Percentiles rank a stretch among this genome's conserved stretches.
phyloP scores from a whole-genome alignment of 106 monocot genomes.

The Ottelia alismoides region DNA sequence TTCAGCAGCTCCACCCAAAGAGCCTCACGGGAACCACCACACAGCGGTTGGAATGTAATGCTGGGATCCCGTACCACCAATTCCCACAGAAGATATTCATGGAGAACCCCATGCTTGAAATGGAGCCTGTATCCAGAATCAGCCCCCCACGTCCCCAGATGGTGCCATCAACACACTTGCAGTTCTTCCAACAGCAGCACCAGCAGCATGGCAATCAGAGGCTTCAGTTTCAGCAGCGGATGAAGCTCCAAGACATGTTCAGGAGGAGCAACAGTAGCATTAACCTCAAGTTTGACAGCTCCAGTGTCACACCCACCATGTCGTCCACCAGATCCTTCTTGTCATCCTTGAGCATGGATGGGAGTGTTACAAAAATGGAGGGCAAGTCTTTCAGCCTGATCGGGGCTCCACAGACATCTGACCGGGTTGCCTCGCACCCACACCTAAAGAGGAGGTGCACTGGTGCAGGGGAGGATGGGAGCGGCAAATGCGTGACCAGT shows the following conservation, averaged over 20 bases:
- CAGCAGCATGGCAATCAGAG: neutral
- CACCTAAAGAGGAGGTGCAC: conserved; percentile 28
- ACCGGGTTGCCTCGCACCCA: conserved; percentile 7
- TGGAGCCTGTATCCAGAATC: neutral
- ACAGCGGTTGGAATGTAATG: too few species aligned
- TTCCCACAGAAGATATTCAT: conserved; percentile 11
- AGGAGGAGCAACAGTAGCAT: conserved; percentile 14
- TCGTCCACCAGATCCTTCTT: conserved; percentile 33
- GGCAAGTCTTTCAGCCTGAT: conserved; percentile 29
- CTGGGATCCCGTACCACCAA: too few species aligned
- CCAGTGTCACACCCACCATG: conserved; percentile 20
- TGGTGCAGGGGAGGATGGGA: conserved; percentile 36
- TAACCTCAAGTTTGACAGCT: conserved; percentile 29
- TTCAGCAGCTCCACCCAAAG: conserved; percentile 18
- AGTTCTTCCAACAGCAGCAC: conserved; percentile 1
- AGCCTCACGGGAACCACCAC: too few species aligned
- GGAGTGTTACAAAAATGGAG: conserved; percentile 27
- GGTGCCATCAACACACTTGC: neutral
- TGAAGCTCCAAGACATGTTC: conserved; percentile 16
- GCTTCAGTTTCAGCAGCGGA: conserved; percentile 1
- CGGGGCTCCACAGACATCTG: conserved; percentile 24
- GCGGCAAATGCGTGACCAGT: conserved; percentile 33
- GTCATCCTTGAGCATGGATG: conserved; percentile 43
- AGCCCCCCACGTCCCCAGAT: neutral
- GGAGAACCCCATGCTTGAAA: conserved; percentile 15